Conservation (phyloP, 2,329 filamentous ascomycete genomes). For the Aureobasidium sp. region DNA sequence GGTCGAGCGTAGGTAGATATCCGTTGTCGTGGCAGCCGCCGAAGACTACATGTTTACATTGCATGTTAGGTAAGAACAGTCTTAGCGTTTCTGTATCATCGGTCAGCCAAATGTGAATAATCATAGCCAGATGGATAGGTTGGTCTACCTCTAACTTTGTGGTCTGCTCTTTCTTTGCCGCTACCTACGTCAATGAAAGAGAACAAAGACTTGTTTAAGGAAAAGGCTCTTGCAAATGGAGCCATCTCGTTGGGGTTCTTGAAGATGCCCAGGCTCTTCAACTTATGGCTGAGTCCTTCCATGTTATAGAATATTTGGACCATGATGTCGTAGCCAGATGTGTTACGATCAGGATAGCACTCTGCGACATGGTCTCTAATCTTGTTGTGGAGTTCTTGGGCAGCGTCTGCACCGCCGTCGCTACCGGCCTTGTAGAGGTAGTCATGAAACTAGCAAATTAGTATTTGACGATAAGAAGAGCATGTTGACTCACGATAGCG, state of each 20-base stretch:
- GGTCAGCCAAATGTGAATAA: conserved; percentile 36
- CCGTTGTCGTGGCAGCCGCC: conserved; percentile 56
- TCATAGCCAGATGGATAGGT: conserved; percentile 35
- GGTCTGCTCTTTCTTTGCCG: conserved; percentile 53
- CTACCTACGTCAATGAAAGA: conserved; percentile 58
- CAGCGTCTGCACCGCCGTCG: conserved; percentile 42
- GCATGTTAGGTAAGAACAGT: conserved; percentile 50
- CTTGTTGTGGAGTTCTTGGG: conserved; percentile 35
- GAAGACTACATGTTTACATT: conserved; percentile 60
- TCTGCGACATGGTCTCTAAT: conserved; percentile 37
- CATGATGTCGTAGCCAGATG: conserved; percentile 39
- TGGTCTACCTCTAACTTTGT: conserved; percentile 50
- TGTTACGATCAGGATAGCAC: conserved; percentile 32
- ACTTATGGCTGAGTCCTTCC: conserved; percentile 38
- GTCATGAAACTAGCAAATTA: conserved; percentile 36
- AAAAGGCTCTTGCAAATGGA: conserved; percentile 41
- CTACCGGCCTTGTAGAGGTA: conserved; percentile 32
- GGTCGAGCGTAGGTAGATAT: conserved; percentile 41
- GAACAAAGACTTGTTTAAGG: conserved; percentile 47
- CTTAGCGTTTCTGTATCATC: conserved; percentile 39
- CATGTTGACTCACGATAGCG: conserved; percentile 33
- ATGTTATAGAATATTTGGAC: conserved; percentile 43
- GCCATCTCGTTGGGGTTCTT: conserved; percentile 34
- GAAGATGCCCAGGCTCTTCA: conserved; percentile 36
- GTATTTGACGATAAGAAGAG: neutral